phyloP scores from a whole-genome alignment of 2,329 filamentous ascomycete genomes.

The Fusarium coffeatum region DNA sequence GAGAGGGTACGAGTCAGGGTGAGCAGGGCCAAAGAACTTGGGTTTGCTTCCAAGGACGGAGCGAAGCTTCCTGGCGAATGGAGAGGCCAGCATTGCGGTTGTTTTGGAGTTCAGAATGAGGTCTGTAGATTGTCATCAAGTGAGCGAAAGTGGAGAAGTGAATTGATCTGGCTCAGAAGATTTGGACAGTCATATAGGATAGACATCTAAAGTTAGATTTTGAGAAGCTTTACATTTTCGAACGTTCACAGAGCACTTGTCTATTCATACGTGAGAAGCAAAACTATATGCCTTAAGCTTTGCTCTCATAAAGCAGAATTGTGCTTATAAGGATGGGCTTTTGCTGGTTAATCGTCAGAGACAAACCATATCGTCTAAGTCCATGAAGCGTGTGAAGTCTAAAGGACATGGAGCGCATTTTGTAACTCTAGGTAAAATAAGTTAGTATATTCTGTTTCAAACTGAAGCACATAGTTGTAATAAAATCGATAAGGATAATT shows the following conservation, averaged over 20 bases:
- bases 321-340: neutral
- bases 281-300: neutral
- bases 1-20: slow-evolving; percentile 9
- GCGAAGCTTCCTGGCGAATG: neutral
- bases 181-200: neutral
- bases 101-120: neutral
- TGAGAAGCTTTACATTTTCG: neutral
- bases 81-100: neutral
- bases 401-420: neutral
- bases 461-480: neutral
- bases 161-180: neutral
- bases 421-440: neutral
- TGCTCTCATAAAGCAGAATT: too few species aligned
- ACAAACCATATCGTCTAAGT: neutral
- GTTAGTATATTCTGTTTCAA: neutral
- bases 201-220: neutral
- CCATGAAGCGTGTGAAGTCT: neutral
- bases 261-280: neutral
- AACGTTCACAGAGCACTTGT: neutral
- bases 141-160: neutral
- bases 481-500: neutral
- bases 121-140: neutral
- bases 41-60: neutral
- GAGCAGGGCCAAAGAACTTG: slow-evolving; percentile 1
- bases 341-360: neutral